Evolutionary conservation across 805 yeast genomes (phyloP).

Genomic region (Maudiozyma bulderi): DNA sequence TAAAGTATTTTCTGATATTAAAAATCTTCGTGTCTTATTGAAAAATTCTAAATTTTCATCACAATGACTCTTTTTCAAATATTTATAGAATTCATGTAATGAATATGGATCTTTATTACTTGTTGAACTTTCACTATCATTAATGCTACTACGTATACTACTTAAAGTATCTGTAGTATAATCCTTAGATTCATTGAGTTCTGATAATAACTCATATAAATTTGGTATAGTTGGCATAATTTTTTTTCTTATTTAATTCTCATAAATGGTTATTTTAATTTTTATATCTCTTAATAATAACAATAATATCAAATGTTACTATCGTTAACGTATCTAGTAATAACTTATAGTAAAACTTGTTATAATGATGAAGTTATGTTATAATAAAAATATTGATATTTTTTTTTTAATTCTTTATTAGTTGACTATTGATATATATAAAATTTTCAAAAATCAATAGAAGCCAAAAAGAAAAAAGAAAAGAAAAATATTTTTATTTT

Average conservation of each 20-base stretch:
- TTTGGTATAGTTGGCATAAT: conserved; percentile 4
- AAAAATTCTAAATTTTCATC: conserved; percentile 27
- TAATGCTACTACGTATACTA: neutral
- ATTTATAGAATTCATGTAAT: conserved; percentile 16
- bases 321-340: too few relatives aligned
- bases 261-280: too few relatives aligned
- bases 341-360: too few relatives aligned
- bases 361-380: too few relatives aligned
- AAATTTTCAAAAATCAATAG: too few relatives aligned
- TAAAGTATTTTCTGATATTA: conserved; percentile 3
- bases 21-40: conserved; percentile 7
- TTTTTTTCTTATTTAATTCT: neutral
- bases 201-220: conserved; percentile 6
- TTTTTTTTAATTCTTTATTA: too few relatives aligned
- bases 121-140: neutral
- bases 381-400: too few relatives aligned
- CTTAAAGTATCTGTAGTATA: neutral
- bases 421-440: too few relatives aligned
- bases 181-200: conserved; percentile 1
- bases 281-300: too few relatives aligned
- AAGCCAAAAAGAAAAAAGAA: too few relatives aligned
- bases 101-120: conserved; percentile 8
- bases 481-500: too few relatives aligned
- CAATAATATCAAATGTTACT: too few relatives aligned
- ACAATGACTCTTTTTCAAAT: conserved; percentile 20